Evolutionary conservation across 2,329 filamentous ascomycete genomes (phyloP).

Genomic region (Mycocentrospora acerina): DNA sequence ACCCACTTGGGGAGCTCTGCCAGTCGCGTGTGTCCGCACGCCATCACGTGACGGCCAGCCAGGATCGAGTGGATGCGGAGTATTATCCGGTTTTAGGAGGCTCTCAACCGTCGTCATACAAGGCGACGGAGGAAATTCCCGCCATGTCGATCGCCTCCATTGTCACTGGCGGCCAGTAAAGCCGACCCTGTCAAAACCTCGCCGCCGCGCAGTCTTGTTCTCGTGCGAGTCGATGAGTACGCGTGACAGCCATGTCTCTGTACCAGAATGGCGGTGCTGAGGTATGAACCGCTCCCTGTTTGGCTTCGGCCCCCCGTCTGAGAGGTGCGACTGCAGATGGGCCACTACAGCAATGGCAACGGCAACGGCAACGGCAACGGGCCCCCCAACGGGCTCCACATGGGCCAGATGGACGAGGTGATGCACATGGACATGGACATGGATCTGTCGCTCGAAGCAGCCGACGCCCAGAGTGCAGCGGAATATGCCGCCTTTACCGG

Average conservation of each 20-base stretch:
- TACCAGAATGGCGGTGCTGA: constrained; percentile 39
- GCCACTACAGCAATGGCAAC: constrained; percentile 30
- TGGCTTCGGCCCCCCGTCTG: constrained; percentile 17
- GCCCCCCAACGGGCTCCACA: constrained; percentile 37
- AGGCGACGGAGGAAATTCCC: no score
- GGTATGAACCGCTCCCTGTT: constrained; percentile 21
- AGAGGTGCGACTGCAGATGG: constrained; percentile 32
- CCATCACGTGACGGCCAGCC: constrained; percentile 12
- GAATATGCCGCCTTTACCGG: constrained; percentile 25
- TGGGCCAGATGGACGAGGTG: constrained; percentile 49
- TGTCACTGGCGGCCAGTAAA: constrained; percentile 1
- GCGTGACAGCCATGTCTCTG: constrained; percentile 39
- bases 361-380: constrained; percentile 1
- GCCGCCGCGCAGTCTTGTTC: no score
- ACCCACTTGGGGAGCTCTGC: background rate
- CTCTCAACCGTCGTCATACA: no score
- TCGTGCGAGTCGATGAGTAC: no score
- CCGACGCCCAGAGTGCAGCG: constrained; percentile 19
- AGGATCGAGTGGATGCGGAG: no score
- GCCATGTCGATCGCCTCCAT: no score
- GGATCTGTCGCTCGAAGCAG: constrained; percentile 40
- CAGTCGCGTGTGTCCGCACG: constrained; percentile 1
- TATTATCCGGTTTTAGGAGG: no score
- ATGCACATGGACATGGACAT: constrained; percentile 48
- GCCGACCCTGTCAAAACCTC: constrained; percentile 8